Conservation (phyloP, 345 rosid genomes). For the Camelina neglecta region DNA sequence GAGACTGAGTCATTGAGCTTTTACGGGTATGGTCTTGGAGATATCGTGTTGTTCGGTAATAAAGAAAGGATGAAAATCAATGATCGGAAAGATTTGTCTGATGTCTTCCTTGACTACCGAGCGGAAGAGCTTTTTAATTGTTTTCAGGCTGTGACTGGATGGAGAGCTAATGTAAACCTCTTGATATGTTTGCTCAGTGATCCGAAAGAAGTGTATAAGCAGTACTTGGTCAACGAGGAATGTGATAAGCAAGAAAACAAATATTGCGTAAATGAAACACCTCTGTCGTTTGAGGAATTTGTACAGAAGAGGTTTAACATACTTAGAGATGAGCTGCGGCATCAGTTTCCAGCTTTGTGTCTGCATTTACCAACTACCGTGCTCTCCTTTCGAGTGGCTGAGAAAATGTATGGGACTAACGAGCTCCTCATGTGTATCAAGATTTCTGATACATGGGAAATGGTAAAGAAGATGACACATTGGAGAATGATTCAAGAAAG, state of each 20-base stretch:
- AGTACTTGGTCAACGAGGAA: background rate
- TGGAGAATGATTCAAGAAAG: slow-evolving; percentile 25
- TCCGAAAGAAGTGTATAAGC: background rate
- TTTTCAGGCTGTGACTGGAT: slow-evolving; percentile 43
- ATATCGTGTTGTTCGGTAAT: slow-evolving; percentile 54
- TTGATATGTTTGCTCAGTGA: slow-evolving; percentile 49
- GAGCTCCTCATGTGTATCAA: slow-evolving; percentile 26
- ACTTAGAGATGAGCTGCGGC: slow-evolving; percentile 17
- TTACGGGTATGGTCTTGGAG: slow-evolving; percentile 48
- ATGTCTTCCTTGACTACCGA: slow-evolving; percentile 51
- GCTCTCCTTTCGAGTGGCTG: slow-evolving; percentile 39
- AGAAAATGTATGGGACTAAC: slow-evolving; percentile 37
- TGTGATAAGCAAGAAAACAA: no score
- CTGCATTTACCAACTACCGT: slow-evolving; percentile 49
- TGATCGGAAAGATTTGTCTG: slow-evolving; percentile 40
- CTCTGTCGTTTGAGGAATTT: slow-evolving; percentile 28
- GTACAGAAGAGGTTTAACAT: slow-evolving; percentile 28
- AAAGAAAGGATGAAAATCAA: slow-evolving; percentile 45
- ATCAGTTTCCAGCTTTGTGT: slow-evolving; percentile 41
- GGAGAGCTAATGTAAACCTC: slow-evolving; percentile 40
- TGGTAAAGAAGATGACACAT: background rate
- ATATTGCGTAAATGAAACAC: background rate
- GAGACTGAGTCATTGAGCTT: slow-evolving; percentile 12
- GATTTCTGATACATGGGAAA: background rate
- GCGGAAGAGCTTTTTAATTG: slow-evolving; percentile 38